A percentile compares a stretch with the other conserved stretches of the same genome.
phyloP scores from a whole-genome alignment of 1,284 basidiomycete genomes.

The Pulchroboletus neoregius region DNA sequence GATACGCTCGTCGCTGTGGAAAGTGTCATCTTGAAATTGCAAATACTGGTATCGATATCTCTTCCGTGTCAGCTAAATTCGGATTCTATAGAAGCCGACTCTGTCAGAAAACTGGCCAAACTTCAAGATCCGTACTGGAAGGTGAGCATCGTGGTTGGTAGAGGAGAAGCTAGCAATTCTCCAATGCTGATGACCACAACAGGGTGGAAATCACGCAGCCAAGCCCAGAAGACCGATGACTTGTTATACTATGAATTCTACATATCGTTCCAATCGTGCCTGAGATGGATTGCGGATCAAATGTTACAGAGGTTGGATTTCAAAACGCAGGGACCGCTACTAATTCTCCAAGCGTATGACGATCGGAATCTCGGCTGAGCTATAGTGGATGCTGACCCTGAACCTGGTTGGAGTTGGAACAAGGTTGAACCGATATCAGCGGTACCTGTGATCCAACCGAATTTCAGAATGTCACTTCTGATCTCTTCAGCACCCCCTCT shows the following conservation, averaged over 20 bases:
- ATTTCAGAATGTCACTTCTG: not conserved
- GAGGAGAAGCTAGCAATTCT: slow-evolving; percentile 41
- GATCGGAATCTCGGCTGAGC: not conserved
- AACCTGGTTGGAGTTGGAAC: not conserved
- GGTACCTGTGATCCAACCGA: not conserved
- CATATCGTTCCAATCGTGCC: not conserved
- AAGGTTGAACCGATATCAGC: not conserved
- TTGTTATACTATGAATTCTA: not conserved
- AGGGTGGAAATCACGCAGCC: slow-evolving; percentile 20
- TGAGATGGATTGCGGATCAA: slow-evolving; percentile 4
- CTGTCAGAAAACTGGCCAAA: too few relatives aligned
- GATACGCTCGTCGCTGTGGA: too few relatives aligned
- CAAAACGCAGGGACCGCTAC: not conserved
- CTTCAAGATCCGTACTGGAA: too few relatives aligned
- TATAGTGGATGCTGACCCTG: not conserved
- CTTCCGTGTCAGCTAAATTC: too few relatives aligned
- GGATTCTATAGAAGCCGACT: too few relatives aligned
- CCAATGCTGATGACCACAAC: slow-evolving; percentile 40
- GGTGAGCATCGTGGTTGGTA: slow-evolving; percentile 27
- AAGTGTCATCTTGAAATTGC: too few relatives aligned
- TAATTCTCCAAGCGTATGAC: not conserved
- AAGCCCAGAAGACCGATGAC: slow-evolving; percentile 20
- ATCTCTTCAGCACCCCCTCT: not conserved
- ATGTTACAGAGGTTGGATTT: not conserved
- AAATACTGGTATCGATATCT: too few relatives aligned